Percentiles rank a stretch among this genome's conserved stretches.
Conservation (phyloP, 148 eudicot genomes). For the Agrostemma githago region DNA sequence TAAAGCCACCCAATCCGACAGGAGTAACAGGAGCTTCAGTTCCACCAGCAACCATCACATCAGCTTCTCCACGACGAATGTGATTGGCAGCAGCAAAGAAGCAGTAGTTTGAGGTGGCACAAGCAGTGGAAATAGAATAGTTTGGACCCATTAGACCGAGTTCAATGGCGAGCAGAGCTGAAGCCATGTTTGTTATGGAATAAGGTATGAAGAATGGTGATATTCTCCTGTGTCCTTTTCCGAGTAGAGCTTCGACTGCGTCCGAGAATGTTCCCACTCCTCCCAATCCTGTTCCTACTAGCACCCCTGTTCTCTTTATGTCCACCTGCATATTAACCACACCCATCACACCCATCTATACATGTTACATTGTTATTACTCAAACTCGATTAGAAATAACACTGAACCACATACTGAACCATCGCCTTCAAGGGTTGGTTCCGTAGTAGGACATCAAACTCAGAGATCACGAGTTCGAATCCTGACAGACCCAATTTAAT, state of each 20-base stretch:
- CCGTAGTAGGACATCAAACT: too few relatives aligned
- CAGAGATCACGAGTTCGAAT: too few relatives aligned
- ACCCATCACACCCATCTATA: too few relatives aligned
- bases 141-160: constrained; percentile 96
- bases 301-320: constrained; percentile 77
- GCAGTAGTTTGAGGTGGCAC: constrained; percentile 95
- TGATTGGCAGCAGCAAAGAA: constrained; percentile 94
- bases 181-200: constrained; percentile 88
- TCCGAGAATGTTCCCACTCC: constrained; percentile 78
- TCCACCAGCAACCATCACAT: constrained; percentile 91
- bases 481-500: too few relatives aligned
- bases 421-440: too few relatives aligned
- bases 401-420: too few relatives aligned
- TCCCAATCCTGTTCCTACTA: constrained; percentile 97
- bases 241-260: constrained; percentile 74
- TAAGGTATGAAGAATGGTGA: constrained; percentile 95
- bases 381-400: neutral
- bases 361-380: neutral
- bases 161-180: constrained; percentile 92
- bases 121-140: constrained; percentile 91
- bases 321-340: constrained; percentile 48
- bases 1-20: constrained; percentile 93
- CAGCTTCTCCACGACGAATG: constrained; percentile 92
- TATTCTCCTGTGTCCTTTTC: constrained; percentile 76
- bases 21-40: constrained; percentile 91